A percentile compares a stretch with the other conserved stretches of the same genome.
phyloP scores from a whole-genome alignment of 306 rosid genomes.

The Benincasa hispida region DNA sequence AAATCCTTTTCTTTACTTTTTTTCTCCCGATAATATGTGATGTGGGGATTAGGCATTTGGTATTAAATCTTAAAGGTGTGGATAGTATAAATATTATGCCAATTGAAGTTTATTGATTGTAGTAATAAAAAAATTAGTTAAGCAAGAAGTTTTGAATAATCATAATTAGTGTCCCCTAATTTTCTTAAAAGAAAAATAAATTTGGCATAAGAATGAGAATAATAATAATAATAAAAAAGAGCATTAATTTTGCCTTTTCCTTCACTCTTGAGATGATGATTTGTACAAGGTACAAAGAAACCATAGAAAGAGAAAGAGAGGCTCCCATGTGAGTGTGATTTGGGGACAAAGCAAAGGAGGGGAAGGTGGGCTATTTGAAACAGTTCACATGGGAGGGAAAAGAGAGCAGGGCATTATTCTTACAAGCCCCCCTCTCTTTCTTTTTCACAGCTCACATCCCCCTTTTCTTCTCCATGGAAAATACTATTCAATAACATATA shows the following conservation, averaged over 20 bases:
- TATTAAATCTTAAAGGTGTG: no score
- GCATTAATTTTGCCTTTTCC: slow-evolving; percentile 21
- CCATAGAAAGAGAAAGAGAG: slow-evolving; percentile 17
- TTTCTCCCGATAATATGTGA: no score
- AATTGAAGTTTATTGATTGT: no score
- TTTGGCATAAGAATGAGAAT: not conserved
- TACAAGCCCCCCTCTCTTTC: slow-evolving; percentile 12
- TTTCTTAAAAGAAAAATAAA: slow-evolving; percentile 2
- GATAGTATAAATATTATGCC: no score
- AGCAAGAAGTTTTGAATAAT: no score
- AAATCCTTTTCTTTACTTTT: no score
- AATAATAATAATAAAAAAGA: not conserved
- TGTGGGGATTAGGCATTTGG: no score
- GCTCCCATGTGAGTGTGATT: slow-evolving; percentile 67
- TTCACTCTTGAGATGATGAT: slow-evolving; percentile 36
- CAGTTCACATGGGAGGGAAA: slow-evolving; percentile 78
- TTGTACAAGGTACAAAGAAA: slow-evolving; percentile 15
- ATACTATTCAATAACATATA: no score
- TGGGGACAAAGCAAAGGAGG: slow-evolving; percentile 53
- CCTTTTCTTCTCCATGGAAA: not conserved
- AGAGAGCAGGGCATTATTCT: slow-evolving; percentile 52
- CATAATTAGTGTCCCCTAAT: slow-evolving; percentile 12
- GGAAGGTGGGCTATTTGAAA: slow-evolving; percentile 37
- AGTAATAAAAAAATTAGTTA: no score
- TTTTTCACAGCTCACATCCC: slow-evolving; percentile 66